Evolutionary conservation across 169 alveolate species (phyloP).

Genomic region (Plasmodium knowlesi): DNA sequence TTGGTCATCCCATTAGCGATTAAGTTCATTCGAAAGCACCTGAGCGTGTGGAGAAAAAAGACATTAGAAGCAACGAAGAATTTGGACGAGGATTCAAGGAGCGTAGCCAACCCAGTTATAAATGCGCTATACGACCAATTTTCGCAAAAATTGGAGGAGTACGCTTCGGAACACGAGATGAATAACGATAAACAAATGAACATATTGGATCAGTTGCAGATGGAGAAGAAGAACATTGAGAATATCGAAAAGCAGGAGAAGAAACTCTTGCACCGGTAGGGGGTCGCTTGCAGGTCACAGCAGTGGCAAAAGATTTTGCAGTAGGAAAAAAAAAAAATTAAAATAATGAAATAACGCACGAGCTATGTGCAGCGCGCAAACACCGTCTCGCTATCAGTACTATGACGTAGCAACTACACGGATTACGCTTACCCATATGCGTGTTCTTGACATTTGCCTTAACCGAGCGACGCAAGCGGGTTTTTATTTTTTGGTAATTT

Average conservation of each 20-base stretch:
- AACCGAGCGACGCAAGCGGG: not conserved
- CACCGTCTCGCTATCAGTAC: not conserved
- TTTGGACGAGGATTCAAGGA: constrained; percentile 11
- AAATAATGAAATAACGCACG: not conserved
- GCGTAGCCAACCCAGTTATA: constrained; percentile 52
- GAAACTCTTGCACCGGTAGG: not conserved
- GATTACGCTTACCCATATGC: not conserved
- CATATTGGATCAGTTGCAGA: constrained; percentile 14
- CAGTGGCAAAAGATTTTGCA: not conserved
- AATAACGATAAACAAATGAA: not conserved
- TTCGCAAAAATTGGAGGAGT: constrained; percentile 23
- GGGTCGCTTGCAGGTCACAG: not conserved
- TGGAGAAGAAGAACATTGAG: constrained; percentile 37
- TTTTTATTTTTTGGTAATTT: not conserved
- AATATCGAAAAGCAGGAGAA: constrained; percentile 48
- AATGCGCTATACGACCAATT: constrained; percentile 17
- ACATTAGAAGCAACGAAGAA: constrained; percentile 52
- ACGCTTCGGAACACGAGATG: constrained; percentile 3
- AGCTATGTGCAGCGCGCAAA: not conserved
- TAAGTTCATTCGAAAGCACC: constrained; percentile 18
- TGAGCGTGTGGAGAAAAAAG: constrained; percentile 29
- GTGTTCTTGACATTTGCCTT: not conserved
- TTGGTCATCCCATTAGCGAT: constrained; percentile 49
- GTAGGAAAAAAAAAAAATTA: not conserved
- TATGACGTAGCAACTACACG: not conserved